phyloP scores from a whole-genome alignment of 805 yeast genomes.

The Cyberlindnera saturnus region DNA sequence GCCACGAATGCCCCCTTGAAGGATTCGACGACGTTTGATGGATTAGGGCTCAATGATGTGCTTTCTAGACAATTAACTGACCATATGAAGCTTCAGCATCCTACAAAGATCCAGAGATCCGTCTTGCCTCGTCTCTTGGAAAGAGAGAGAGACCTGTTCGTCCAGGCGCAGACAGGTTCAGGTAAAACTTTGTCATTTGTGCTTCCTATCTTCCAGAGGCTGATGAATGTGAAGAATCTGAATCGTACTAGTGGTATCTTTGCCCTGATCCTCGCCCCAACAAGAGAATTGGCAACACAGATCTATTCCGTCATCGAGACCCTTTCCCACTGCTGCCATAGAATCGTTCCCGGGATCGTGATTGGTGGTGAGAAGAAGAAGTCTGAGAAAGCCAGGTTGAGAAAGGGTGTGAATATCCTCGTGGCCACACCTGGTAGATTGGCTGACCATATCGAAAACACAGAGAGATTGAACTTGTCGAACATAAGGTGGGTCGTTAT shows the following conservation, averaged over 20 bases:
- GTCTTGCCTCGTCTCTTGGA: conserved; percentile 60
- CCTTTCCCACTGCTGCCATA: conserved; percentile 69
- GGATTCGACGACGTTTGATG: conserved; percentile 63
- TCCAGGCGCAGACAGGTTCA: conserved; percentile 97
- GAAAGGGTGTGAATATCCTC: conserved; percentile 94
- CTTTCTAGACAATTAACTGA: conserved; percentile 50
- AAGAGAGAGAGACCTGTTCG: conserved; percentile 58
- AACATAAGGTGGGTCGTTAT: conserved; percentile 81
- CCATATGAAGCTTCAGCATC: conserved; percentile 50
- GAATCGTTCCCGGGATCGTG: conserved; percentile 91
- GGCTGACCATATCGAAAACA: conserved; percentile 90
- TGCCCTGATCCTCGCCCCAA: conserved; percentile 86
- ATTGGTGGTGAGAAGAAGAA: conserved; percentile 99
- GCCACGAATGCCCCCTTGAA: conserved; percentile 84
- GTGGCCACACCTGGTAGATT: conserved; percentile 97
- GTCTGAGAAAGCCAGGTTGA: conserved; percentile 88
- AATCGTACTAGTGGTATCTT: conserved; percentile 74
- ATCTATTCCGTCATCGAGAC: conserved; percentile 76
- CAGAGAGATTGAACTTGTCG: conserved; percentile 64
- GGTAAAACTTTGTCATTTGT: conserved; percentile 91
- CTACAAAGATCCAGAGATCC: conserved; percentile 83
- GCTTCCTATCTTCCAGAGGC: conserved; percentile 72
- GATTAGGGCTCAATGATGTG: conserved; percentile 57
- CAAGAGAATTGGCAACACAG: conserved; percentile 91
- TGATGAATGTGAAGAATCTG: conserved; percentile 49